These are phyloP conservation scores for Amauroascus verrucosus DNA, from an alignment of 2,329 filamentous ascomycete genomes.

Conservation along the genomic window DNA sequence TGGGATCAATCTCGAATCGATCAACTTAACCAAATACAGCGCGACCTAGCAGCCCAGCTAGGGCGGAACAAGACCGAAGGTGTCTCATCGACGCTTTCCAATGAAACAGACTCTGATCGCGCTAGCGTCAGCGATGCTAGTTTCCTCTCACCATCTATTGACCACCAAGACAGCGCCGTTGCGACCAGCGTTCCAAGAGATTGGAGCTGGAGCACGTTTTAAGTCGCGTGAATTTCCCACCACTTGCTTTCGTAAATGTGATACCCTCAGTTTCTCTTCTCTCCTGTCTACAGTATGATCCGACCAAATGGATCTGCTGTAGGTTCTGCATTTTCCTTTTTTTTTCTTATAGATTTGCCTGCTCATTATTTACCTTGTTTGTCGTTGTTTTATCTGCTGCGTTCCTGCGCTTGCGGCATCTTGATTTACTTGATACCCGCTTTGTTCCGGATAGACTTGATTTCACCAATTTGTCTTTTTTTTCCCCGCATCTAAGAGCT, in stretches of 20 bases:
- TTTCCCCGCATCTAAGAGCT: no score
- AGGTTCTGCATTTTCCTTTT: no score
- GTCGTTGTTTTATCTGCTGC: neutral
- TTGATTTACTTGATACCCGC: neutral
- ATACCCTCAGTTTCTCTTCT: no score
- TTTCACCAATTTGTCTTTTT: no score
- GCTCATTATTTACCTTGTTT: neutral
- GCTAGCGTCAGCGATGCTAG: conserved; percentile 11
- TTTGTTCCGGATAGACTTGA: neutral
- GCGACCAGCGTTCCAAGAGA: conserved; percentile 47
- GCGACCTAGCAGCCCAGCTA: conserved; percentile 25
- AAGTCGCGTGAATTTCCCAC: conserved; percentile 10
- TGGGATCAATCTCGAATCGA: conserved; percentile 44
- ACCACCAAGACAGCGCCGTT: conserved; percentile 36
- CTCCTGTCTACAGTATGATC: no score
- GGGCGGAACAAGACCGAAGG: conserved; percentile 15
- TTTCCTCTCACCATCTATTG: conserved; percentile 13
- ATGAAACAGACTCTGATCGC: conserved; percentile 17
- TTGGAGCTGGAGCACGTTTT: conserved; percentile 56
- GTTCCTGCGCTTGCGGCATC: neutral
- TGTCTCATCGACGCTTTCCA: conserved; percentile 13
- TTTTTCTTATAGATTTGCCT: no score
- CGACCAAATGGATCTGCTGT: no score
- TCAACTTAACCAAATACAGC: conserved; percentile 44
- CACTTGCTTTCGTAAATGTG: neutral